phyloP scores from a whole-genome alignment of 169 alveolate genomes.

The Neospora caninum region DNA sequence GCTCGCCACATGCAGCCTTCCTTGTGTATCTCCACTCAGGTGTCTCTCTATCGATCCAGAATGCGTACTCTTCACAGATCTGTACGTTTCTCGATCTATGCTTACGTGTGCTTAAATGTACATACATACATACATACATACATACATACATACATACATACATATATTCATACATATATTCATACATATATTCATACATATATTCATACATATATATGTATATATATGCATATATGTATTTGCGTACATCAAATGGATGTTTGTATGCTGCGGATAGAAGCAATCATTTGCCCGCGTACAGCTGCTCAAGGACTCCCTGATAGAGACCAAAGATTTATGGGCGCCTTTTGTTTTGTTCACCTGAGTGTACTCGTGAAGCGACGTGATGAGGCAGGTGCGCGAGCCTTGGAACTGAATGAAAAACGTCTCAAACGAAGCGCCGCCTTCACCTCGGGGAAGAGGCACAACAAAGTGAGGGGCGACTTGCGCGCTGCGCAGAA shows the following conservation, averaged over 20 bases:
- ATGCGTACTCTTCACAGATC: neutral
- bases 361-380: neutral
- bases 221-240: neutral
- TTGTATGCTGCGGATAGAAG: no score
- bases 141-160: neutral
- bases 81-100: neutral
- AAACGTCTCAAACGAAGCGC: neutral
- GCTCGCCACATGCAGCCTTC: no score
- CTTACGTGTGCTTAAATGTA: neutral
- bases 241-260: no score
- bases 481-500: neutral
- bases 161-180: neutral
- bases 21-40: no score
- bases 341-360: neutral
- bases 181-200: neutral
- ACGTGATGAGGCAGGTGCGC: neutral
- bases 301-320: no score
- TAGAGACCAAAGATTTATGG: no score
- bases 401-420: constrained; percentile 1
- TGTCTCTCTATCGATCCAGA: no score
- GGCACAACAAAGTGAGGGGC: constrained; percentile 14
- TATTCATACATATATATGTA: neutral
- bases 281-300: no score
- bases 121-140: neutral
- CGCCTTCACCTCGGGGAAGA: constrained; percentile 8